Evolutionary conservation across 441 rosid genomes (phyloP), one percentile per base, ranked within the genome.

Genomic region (Croton laevigatus): DNA sequence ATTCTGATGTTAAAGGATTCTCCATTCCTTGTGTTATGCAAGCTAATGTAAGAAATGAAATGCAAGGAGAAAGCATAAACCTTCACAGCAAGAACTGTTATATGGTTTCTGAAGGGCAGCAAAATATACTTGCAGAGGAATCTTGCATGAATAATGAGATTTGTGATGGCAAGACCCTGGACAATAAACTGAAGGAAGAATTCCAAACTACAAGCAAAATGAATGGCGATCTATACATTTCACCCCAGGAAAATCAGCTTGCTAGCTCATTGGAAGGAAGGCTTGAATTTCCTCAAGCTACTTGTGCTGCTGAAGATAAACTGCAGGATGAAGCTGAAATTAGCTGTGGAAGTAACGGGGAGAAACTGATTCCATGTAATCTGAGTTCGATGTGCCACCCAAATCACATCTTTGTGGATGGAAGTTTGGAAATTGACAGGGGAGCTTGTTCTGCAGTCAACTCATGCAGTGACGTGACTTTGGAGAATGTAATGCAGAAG

Each of bases 261-360:
- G 14, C 52, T 75, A 55, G 75, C 70, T 75, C 80, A 14, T 37
- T 70, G 27, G 75, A 57, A 55, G 79, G 71, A 71, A 71, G 72
- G 66, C 68, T 61, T 68, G 66, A 73, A 23, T 68, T 36, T 75
- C 68, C 69, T 59, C 74, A 32, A 59, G 70, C 75, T 57, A 36
- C 55, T 57, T 60, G 38, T 66, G 44, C 79, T 59, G 74, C 66
- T 59, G 79, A 75, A 68, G 80, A 68, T 75, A 67, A 75, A 22
- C 55, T 71, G 68, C 85, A 66, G 75, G 74, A 77, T 75, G 86
- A 79, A 42, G 69, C 16, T 59, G 73, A 68, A 59, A 68, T 46
- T 77, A 45, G 63, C 3, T 69, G 52, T 62, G 80, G 60, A 48
- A 75, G 42, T 78, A 57, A 75, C 36, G 78, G 68, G 70, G 84